Base-by-base conservation (phyloP, 129 eudicot genomes). In the Centella asiatica region DNA sequence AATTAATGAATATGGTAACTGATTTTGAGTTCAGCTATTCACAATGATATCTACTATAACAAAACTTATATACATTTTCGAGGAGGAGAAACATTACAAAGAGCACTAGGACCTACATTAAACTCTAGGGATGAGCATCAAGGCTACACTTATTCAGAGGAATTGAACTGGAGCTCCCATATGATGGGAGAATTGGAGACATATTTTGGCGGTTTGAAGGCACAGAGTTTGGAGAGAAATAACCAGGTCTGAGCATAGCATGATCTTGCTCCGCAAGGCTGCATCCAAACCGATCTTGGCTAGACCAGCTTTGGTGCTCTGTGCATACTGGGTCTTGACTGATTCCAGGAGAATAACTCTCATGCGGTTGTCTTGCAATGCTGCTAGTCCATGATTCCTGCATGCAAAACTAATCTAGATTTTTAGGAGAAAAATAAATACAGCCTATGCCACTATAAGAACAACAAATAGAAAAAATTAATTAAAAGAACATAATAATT, bases 321-420 rank as follows among this genome's bases (percentile, higher is more conserved):
- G 36, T 52, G 48, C 62, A 46, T 70, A 71, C 49, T 24, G 67
- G 52, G 36, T 64, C 78, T 57, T 76, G 75, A 64, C 70, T 65
- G 31, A 44, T 45, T 67, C 64, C 77, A 69, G 59, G 74, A 71
- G 36, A 47, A 12, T 44, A 57, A 56, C 61, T 33, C 42, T 58
- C 33, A 26, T 50, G 66, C 24, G 34, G 25, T 37, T 25, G 70
- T 62, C 29, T 73, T 33, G 22, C n/a, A n/a, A n/a, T 61, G 46
- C 40, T 49, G 40, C 51, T 66, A 54, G 42, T 70, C 80, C 69
- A 66, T 10, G 42, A 69, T 20, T 76, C 79, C 85, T 78, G 77
- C 56, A 20, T 0, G 56, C 48, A 29, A 52, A 25, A 40, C n/a
- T 10, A 53, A 54, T 11, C 60, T 14, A 22, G 18, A 23, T 33